Conservation (phyloP, 305 asterid species). For the Rubia tinctorum region DNA sequence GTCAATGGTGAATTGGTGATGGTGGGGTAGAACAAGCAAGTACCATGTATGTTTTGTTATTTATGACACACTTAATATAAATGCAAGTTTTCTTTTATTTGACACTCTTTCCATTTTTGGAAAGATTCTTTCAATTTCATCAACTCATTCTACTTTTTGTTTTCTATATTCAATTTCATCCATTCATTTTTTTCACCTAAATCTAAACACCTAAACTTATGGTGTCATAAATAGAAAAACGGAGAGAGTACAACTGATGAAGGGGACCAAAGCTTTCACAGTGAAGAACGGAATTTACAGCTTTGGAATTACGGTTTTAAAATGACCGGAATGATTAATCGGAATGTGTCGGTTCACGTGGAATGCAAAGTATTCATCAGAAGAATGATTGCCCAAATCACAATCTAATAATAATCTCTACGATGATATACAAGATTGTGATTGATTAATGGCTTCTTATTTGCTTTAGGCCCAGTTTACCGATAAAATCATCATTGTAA, state of each 20-base stretch:
- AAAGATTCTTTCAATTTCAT: too few relatives aligned
- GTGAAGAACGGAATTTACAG: not conserved
- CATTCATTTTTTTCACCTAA: too few relatives aligned
- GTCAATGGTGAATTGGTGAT: conserved; percentile 2
- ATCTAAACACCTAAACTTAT: too few relatives aligned
- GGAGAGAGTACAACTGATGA: not conserved
- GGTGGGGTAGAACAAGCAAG: conserved; percentile 7
- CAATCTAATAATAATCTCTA: not conserved
- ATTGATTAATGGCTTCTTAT: not conserved
- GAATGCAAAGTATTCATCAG: not conserved
- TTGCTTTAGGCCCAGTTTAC: not conserved
- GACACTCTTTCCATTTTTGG: too few relatives aligned
- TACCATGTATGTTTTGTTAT: too few relatives aligned
- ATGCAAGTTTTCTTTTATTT: too few relatives aligned
- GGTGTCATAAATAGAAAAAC: too few relatives aligned
- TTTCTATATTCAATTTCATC: too few relatives aligned
- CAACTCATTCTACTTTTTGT: too few relatives aligned
- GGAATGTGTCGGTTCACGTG: not conserved
- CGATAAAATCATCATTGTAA: not conserved
- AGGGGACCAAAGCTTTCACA: not conserved
- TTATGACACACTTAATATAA: too few relatives aligned
- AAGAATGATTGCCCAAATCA: not conserved
- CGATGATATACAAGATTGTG: not conserved
- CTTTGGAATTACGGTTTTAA: not conserved
- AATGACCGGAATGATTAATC: not conserved